Evolutionary conservation across 1,284 basidiomycete genomes (phyloP).

Genomic region (Tremellales sp.): DNA sequence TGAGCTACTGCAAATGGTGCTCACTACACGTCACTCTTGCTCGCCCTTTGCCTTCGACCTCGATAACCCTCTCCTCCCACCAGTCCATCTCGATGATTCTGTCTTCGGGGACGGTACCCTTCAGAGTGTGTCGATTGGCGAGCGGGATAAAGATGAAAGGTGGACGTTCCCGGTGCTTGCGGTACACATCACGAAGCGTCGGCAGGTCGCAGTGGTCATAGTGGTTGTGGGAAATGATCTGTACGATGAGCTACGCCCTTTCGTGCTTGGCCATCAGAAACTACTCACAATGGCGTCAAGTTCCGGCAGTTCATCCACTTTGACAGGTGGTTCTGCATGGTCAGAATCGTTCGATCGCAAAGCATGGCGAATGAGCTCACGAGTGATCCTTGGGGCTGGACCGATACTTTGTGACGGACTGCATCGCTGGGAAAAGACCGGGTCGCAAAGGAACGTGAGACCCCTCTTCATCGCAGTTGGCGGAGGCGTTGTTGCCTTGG

Average conservation of each 20-base stretch:
- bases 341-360: neutral
- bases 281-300: constrained; percentile 63
- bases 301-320: constrained; percentile 59
- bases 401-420: constrained; percentile 57
- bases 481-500: constrained; percentile 22
- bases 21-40: constrained; percentile 34
- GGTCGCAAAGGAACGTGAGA: constrained; percentile 65
- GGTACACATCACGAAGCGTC: constrained; percentile 52
- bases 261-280: constrained; percentile 18
- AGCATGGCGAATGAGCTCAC: constrained; percentile 38
- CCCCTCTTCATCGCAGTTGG: no score
- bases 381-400: constrained; percentile 56
- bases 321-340: constrained; percentile 55
- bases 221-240: constrained; percentile 58
- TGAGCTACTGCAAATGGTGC: constrained; percentile 1
- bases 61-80: constrained; percentile 55
- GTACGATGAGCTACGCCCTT: neutral
- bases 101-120: constrained; percentile 39
- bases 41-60: constrained; percentile 27
- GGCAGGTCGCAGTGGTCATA: constrained; percentile 63
- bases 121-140: constrained; percentile 55
- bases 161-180: constrained; percentile 39
- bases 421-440: constrained; percentile 63
- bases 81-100: constrained; percentile 63
- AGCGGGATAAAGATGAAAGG: constrained; percentile 64